A percentile compares a stretch with the other conserved stretches of the same genome.
These are phyloP conservation scores for Candida pseudoglaebosa DNA, from an alignment of 805 yeast species.

Conservation along the genomic window DNA sequence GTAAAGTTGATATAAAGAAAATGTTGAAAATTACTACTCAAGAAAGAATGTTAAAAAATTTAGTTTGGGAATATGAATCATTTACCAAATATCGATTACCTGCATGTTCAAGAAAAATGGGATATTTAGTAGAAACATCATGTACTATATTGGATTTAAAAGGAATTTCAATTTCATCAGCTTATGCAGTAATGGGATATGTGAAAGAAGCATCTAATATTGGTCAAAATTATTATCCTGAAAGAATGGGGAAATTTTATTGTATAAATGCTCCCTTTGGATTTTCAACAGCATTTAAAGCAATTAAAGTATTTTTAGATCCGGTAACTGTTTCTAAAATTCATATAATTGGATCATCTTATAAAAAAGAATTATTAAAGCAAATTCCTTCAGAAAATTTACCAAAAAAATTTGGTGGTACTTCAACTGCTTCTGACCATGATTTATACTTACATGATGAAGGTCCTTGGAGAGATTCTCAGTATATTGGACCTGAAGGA, in stretches of 20 bases:
- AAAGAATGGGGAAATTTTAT: conserved; percentile 98
- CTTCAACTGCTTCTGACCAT: conserved; percentile 61
- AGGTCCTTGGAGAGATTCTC: conserved; percentile 96
- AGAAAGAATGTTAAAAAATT: conserved; percentile 91
- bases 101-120: conserved; percentile 84
- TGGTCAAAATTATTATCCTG: conserved; percentile 97
- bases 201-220: conserved; percentile 90
- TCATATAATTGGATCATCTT: conserved; percentile 76
- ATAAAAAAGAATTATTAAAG: conserved; percentile 76
- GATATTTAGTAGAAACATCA: conserved; percentile 83
- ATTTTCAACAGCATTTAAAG: conserved; percentile 85
- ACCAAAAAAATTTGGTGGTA: conserved; percentile 89
- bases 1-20: conserved; percentile 82
- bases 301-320: conserved; percentile 91
- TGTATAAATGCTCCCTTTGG: conserved; percentile 97
- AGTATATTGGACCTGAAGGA: conserved; percentile 93
- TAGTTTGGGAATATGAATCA: conserved; percentile 97
- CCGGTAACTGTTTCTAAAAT: conserved; percentile 97
- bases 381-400: conserved; percentile 93
- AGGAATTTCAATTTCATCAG: conserved; percentile 83
- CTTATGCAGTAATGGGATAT: conserved; percentile 79
- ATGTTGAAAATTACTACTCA: conserved; percentile 92
- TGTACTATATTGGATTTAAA: conserved; percentile 95
- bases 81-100: conserved; percentile 82
- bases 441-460: conserved; percentile 84